Base-by-base conservation (phyloP, 1,284 basidiomycete genomes). In the Dichomitus squalens region DNA sequence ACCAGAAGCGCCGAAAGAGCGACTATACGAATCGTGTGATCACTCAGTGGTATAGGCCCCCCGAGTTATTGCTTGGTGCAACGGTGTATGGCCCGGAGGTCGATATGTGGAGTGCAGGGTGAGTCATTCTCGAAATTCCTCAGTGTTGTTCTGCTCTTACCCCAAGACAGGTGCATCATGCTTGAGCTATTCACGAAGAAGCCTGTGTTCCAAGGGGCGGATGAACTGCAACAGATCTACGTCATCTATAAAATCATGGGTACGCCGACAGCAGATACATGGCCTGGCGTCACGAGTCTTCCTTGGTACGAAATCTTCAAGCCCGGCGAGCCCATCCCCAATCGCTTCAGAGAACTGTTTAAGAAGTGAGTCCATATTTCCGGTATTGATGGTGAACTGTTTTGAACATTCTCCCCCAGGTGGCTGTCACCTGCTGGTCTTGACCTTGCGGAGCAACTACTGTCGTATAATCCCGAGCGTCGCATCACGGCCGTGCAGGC, bases 91-190 rank as follows among this genome's bases (percentile, higher is more conserved):
- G 96, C 1, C 89, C 94, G 2, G 97, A 98, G 69, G 96, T 99
- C n/a, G 97, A 99, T 70, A 97, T 97, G 88, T 99, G 97, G 97
- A 97, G 95, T 70, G 97, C 96, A 11, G 97, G 97, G 93, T 96
- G 74, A 66, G 84, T 77, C 14, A 1, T 51, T 31, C 33, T 25
- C 23, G 11, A 23, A 9, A n/a, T 14, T 3, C 1, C 8, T 29
- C 12, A 31, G 38, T 23, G 14, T 5, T 46, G 27, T 3, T 1
- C n/a, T 33, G 39, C 57, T 3, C 40, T 44, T 20, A 31, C 51
- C 50, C 53, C 40, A 55, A 53, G 25, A 2, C 61, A 96, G 95
- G 25, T 99, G 96, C 72, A 99, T 99, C 69, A 98, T 99, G 88
- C 84, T 99, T 35, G 98, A 99, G 73, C 81, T 99, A 6, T 99